Percentiles rank a stretch among this genome's conserved stretches.
Conservation (phyloP, 2,329 filamentous ascomycete species). For the Xylaria sp. region DNA sequence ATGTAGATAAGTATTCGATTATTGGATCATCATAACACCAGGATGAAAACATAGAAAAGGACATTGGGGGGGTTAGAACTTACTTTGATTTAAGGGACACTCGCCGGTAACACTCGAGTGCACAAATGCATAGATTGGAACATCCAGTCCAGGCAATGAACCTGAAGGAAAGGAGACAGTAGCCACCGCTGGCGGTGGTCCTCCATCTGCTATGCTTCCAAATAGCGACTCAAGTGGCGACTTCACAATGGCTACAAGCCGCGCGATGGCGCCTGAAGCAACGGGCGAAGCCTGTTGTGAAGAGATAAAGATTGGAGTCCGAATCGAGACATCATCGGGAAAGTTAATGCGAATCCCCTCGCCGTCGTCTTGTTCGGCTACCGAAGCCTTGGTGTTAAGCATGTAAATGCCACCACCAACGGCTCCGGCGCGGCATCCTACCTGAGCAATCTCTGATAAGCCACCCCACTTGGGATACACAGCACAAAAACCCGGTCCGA, state of each 20-base stretch:
- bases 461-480: slow-evolving; percentile 93
- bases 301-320: slow-evolving; percentile 49
- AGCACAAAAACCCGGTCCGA: slow-evolving; percentile 83
- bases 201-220: slow-evolving; percentile 64
- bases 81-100: slow-evolving; percentile 84
- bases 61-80: slow-evolving; percentile 44
- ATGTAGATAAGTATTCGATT: slow-evolving; percentile 99
- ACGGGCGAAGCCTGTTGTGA: slow-evolving; percentile 33
- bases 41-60: slow-evolving; percentile 10
- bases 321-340: slow-evolving; percentile 53
- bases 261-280: slow-evolving; percentile 41
- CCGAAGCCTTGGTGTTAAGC: slow-evolving; percentile 62
- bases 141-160: slow-evolving; percentile 38
- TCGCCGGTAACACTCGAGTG: slow-evolving; percentile 92
- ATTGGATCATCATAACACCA: slow-evolving; percentile 76
- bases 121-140: slow-evolving; percentile 56
- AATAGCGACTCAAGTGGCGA: slow-evolving; percentile 64
- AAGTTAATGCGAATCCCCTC: slow-evolving; percentile 43
- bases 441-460: slow-evolving; percentile 81
- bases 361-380: slow-evolving; percentile 25
- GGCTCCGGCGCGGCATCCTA: slow-evolving; percentile 81
- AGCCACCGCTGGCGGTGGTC: slow-evolving; percentile 67
- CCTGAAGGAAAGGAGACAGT: slow-evolving; percentile 61
- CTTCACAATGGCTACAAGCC: slow-evolving; percentile 64
- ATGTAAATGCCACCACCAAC: slow-evolving; percentile 91